These are phyloP conservation scores for Coprinopsis sp. DNA, from an alignment of 768 basidiomycete genomes.

Conservation along the genomic window DNA sequence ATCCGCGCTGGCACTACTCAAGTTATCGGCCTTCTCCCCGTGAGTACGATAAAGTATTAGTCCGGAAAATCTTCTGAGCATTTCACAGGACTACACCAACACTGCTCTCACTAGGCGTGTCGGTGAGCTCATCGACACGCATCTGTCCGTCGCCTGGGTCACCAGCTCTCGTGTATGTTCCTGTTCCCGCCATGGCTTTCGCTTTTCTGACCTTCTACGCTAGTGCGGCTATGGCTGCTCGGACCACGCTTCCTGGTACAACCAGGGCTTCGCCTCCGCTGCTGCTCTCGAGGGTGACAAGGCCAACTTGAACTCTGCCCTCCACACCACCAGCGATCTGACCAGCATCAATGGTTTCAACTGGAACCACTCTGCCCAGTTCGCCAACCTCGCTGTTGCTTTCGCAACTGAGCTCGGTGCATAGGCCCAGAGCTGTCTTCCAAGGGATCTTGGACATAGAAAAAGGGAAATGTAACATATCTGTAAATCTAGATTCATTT, in stretches of 20 bases:
- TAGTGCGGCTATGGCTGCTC: conserved; percentile 27
- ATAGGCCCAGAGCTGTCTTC: too few species aligned
- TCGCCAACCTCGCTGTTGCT: conserved; percentile 52
- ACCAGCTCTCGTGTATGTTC: conserved; percentile 22
- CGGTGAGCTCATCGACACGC: conserved; percentile 33
- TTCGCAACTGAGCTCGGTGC: conserved; percentile 48
- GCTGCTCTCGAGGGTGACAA: conserved; percentile 31
- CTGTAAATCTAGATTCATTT: too few species aligned
- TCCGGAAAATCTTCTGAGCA: too few species aligned
- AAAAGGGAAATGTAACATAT: too few species aligned
- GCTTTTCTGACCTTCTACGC: neutral
- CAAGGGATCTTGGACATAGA: too few species aligned
- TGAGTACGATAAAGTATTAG: conserved; percentile 11
- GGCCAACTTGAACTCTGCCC: conserved; percentile 21
- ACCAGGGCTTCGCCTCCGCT: conserved; percentile 38
- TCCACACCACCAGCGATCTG: conserved; percentile 25
- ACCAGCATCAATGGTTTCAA: conserved; percentile 33
- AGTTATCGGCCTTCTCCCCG: conserved; percentile 32
- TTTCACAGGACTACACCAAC: conserved; percentile 26
- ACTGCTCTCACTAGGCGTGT: conserved; percentile 37
- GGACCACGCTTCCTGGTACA: conserved; percentile 34
- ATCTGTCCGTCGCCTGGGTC: conserved; percentile 37
- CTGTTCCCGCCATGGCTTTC: conserved; percentile 14
- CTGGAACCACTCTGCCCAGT: conserved; percentile 45
- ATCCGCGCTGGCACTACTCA: conserved; percentile 39